These are phyloP conservation scores for Rubia peregrina DNA, from an alignment of 305 asterid species.

Conservation along the genomic window DNA sequence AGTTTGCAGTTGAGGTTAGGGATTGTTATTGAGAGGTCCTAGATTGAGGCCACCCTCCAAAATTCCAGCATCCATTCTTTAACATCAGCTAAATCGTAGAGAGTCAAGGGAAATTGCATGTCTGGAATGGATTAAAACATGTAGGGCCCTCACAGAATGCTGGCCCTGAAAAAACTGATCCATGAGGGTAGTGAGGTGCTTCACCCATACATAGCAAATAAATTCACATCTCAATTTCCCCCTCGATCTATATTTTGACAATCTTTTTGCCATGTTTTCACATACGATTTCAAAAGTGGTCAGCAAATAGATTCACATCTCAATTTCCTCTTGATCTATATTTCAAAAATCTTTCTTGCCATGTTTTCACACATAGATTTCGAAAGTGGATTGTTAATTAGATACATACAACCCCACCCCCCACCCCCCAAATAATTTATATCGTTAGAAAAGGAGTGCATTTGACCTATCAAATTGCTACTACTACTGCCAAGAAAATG, in stretches of 20 bases:
- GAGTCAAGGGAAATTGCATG: neutral
- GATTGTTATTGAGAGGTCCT: neutral
- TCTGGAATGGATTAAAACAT: neutral
- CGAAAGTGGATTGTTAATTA: too few species aligned
- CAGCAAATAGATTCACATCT: too few species aligned
- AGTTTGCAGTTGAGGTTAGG: slow-evolving; percentile 6
- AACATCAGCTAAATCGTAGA: slow-evolving; percentile 50
- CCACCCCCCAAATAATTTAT: neutral
- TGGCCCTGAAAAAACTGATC: neutral
- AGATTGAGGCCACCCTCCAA: neutral
- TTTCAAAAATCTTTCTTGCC: neutral
- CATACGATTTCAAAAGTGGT: neutral
- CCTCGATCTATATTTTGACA: neutral
- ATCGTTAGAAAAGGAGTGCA: neutral
- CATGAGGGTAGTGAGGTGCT: too few species aligned
- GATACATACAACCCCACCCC: neutral
- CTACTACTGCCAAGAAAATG: neutral
- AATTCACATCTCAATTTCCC: too few species aligned
- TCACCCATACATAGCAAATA: too few species aligned
- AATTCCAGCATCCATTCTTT: slow-evolving; percentile 95
- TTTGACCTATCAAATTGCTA: neutral
- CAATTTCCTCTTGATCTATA: too few species aligned
- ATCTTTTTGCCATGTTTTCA: neutral
- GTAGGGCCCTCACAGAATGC: neutral
- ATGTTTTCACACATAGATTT: neutral